Evolutionary conservation across 306 rosid genomes (phyloP), one percentile per base, ranked within the genome.

Genomic region (Cicer judaicum): DNA sequence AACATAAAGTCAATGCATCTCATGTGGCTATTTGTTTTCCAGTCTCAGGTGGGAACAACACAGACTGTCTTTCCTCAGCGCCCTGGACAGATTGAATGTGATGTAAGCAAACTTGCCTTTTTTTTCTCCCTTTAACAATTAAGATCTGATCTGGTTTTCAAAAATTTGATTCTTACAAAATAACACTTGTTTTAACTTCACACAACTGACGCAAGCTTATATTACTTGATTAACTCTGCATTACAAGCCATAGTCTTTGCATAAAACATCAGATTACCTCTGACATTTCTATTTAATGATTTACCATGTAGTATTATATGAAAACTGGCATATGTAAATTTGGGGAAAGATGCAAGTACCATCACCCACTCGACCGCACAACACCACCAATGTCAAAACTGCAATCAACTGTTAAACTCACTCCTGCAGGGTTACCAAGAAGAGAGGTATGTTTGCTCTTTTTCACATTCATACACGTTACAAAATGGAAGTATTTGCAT

Each of bases 391-490:
- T 81, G 79, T 75, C 88, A 72, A 82, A 69, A 40, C 85, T 68
- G 40, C 87, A 79, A 62, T 82, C 79, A 74, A 70, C 70, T 72
- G 86, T 91, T 52, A 91, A 87, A 60, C 97, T 94, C 69, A 90
- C 97, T 78, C 92, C 82, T 55, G 98, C 98, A 34, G 98, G 98
- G 64, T 81, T 90, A 78, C 98, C 98, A 24, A 86, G 98, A 85
- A 90, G 98, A 86, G 98, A 94, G 97, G 98, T 94, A 84, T 72
- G 72, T 62, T 40, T 46, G 53, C 40, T 50, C 21, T 13, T 62
- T 43, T 24, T 52, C 68, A 65, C 76, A 8, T 43, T 41, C 72
- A 72, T 65, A 11, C 60, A 3, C 42, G 34, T 49, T 48, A 15
- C 69, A 52, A 80, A 39, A 53, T 48, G 1, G 24, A 16, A 12